phyloP scores from a whole-genome alignment of 352 stramenopile genomes.

The Globisporangium splendens region DNA sequence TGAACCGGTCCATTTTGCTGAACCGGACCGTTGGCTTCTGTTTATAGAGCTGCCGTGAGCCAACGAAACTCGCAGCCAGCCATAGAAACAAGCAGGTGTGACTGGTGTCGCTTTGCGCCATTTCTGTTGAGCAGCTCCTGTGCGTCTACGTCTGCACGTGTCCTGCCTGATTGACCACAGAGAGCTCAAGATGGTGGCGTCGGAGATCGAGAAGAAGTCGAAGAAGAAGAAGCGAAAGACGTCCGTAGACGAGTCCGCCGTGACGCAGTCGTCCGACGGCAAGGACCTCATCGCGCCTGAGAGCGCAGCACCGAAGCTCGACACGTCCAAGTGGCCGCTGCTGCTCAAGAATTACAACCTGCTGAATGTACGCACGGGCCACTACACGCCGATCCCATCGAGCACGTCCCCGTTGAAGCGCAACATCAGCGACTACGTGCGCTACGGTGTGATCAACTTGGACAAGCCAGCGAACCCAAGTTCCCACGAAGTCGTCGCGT shows the following conservation, averaged over 20 bases:
- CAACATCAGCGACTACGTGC: constrained; percentile 96
- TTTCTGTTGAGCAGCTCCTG: constrained; percentile 1
- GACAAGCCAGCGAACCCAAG: constrained; percentile 99
- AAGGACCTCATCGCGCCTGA: constrained; percentile 81
- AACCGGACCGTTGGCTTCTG: constrained; percentile 5
- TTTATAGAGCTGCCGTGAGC: constrained; percentile 9
- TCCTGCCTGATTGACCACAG: background rate
- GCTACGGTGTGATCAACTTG: constrained; percentile 99
- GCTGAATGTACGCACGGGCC: constrained; percentile 97
- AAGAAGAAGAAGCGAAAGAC: constrained; percentile 90
- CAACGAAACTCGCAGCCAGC: constrained; percentile 12
- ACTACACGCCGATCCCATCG: constrained; percentile 99
- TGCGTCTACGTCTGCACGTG: background rate
- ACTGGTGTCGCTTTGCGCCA: background rate
- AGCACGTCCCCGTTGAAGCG: constrained; percentile 96
- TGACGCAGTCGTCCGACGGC: constrained; percentile 16
- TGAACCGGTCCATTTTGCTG: constrained; percentile 4
- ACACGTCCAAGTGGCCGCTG: constrained; percentile 98
- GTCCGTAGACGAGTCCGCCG: constrained; percentile 25
- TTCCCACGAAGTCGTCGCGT: constrained; percentile 99
- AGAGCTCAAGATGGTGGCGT: constrained; percentile 42
- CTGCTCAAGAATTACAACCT: constrained; percentile 99
- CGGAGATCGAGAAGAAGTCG: constrained; percentile 82
- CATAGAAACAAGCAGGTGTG: background rate
- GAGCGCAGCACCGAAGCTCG: constrained; percentile 86